These are phyloP conservation scores for Epichloe festucae DNA, from an alignment of 2,329 filamentous ascomycete genomes.

Conservation along the genomic window DNA sequence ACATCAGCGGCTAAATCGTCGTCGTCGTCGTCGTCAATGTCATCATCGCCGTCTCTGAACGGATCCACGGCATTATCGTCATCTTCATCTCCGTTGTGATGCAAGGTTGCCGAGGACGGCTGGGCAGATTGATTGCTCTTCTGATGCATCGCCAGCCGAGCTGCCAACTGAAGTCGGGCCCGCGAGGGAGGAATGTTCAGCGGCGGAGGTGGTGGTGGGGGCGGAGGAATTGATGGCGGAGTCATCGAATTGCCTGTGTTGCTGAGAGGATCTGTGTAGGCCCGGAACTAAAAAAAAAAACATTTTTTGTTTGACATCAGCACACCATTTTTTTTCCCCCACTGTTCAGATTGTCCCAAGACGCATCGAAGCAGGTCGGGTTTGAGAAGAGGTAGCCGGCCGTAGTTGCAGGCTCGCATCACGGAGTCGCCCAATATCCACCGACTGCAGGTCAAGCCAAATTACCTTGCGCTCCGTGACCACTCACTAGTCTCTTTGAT, in stretches of 20 bases:
- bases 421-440: background rate
- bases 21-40: conserved; percentile 34
- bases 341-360: conserved; percentile 8
- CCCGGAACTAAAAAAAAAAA: conserved; percentile 35
- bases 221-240: conserved; percentile 45
- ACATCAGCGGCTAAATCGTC: conserved; percentile 41
- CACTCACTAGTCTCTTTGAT: background rate
- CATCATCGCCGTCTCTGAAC: conserved; percentile 44
- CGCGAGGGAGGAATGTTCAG: conserved; percentile 78
- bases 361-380: conserved; percentile 3
- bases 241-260: conserved; percentile 33
- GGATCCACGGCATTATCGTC: conserved; percentile 23
- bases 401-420: conserved; percentile 1
- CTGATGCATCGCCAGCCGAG: conserved; percentile 63
- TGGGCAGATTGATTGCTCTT: conserved; percentile 42
- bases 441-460: background rate
- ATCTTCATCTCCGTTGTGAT: conserved; percentile 26
- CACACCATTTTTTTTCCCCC: conserved; percentile 7
- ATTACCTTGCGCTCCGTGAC: background rate
- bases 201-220: conserved; percentile 58
- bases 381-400: conserved; percentile 7
- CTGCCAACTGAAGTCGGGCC: conserved; percentile 81
- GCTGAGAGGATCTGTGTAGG: conserved; percentile 43
- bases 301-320: background rate
- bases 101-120: conserved; percentile 29